Conservation (phyloP, 2,329 filamentous ascomycete genomes). For the Sporothrix variecibatus region DNA sequence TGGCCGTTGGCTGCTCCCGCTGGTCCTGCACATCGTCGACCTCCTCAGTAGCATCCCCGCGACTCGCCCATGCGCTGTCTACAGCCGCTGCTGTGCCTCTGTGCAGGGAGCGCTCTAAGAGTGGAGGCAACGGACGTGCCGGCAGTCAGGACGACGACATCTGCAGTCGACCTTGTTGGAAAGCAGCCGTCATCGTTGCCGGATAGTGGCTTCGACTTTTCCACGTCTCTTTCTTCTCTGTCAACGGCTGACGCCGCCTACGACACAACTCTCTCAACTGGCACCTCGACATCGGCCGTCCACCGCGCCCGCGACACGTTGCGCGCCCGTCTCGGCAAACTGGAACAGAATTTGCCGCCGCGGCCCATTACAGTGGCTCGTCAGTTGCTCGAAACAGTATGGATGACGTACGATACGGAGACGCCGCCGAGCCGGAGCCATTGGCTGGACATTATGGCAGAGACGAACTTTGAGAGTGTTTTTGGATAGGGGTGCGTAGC, state of each 20-base stretch:
- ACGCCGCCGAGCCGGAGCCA: conserved; percentile 29
- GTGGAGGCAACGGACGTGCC: neutral
- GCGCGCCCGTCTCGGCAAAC: conserved; percentile 39
- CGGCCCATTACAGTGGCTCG: conserved; percentile 43
- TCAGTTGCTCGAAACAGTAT: conserved; percentile 43
- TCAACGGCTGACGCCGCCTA: neutral
- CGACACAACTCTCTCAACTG: neutral
- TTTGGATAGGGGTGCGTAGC: conserved; percentile 23
- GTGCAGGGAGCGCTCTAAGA: conserved; percentile 30
- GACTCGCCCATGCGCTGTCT: conserved; percentile 33
- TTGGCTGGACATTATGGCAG: conserved; percentile 31
- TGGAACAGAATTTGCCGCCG: conserved; percentile 44
- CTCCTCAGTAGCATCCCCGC: conserved; percentile 30
- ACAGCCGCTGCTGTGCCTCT: conserved; percentile 34
- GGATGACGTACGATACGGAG: conserved; percentile 44
- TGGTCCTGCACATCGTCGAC: conserved; percentile 29
- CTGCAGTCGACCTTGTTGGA: neutral
- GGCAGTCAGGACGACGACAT: neutral
- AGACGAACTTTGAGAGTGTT: conserved; percentile 27
- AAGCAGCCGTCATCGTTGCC: neutral
- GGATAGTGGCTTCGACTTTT: neutral
- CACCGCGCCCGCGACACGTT: conserved; percentile 40
- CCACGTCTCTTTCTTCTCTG: neutral
- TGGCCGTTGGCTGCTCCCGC: conserved; percentile 24
- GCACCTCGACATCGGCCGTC: neutral